Evolutionary conservation across 2,329 filamentous ascomycete species (phyloP), one percentile per base, ranked within the genome.

Genomic region (Grosmannia huntii): DNA sequence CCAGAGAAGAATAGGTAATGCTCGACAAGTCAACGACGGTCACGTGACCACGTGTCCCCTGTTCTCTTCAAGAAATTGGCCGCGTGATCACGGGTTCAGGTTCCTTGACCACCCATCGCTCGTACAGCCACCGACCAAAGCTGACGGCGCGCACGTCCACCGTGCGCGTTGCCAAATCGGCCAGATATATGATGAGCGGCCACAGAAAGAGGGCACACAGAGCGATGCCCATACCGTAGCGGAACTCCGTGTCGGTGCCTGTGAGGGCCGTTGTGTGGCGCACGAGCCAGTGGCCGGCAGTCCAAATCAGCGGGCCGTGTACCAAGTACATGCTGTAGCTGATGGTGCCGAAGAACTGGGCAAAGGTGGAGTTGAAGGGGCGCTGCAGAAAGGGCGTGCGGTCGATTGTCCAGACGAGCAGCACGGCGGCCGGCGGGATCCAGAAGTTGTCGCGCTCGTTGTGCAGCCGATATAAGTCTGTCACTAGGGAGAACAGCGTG

Each of bases 251-350:
- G 57, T 79, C 75, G 5, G 69, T 69, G 6, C 79, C 79, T 0
- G 75, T 80, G 44, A 77, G 48, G 14, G 67, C 65, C 2, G 51
- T 55, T 21, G 54, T 49, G 23, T 53, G 36, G 21, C 49, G 28
- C 2, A 54, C 57, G 5, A 46, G 48, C 56, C 55, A 60, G 67
- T 75, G 81, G 12, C 80, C 80, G 21, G 77, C 63, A 2, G 75
- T 74, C 63, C 81, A 79, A 65, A 78, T 73, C 2, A 77, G 73
- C 4, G 79, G 77, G 0, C 80, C 79, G 65, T 85, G 82, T 71
- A 83, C 77, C 16, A 85, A 73, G 66, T 85, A 85, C 28, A 85
- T 66, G 55, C 79, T 76, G 65, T 81, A 85, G 56, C 79, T 83
- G 62, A 84, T 77, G 65, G 76, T 76, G 60, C 82, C 82, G 6